These are phyloP conservation scores for Houttuynia cordata DNA, from an alignment of 164 flowering plant genomes.

Conservation along the genomic window DNA sequence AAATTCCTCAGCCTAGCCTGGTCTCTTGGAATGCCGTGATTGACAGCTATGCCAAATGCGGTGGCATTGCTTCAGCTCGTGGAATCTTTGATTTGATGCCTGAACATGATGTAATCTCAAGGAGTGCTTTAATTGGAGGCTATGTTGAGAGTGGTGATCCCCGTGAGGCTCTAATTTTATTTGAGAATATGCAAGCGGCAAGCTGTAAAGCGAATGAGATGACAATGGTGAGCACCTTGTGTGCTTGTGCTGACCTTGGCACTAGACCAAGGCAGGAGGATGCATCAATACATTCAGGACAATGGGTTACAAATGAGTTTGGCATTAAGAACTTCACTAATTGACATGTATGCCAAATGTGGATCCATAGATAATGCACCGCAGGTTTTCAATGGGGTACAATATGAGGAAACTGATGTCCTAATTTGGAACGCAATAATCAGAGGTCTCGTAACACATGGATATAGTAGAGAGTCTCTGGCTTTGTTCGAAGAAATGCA, in stretches of 20 bases:
- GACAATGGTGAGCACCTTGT: slow-evolving; percentile 80
- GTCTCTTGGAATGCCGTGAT: slow-evolving; percentile 22
- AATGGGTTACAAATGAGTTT: slow-evolving; percentile 43
- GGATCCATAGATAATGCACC: slow-evolving; percentile 72
- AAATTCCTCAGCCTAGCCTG: slow-evolving; percentile 12
- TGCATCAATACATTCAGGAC: slow-evolving; percentile 47
- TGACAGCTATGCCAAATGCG: slow-evolving; percentile 57
- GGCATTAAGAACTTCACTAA: slow-evolving; percentile 52
- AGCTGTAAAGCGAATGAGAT: slow-evolving; percentile 60
- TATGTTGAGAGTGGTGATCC: too few relatives aligned
- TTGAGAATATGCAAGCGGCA: slow-evolving; percentile 34
- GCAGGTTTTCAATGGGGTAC: slow-evolving; percentile 33
- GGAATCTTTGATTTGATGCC: slow-evolving; percentile 49
- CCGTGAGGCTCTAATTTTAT: slow-evolving; percentile 37
- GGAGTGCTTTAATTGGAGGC: too few relatives aligned
- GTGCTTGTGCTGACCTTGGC: slow-evolving; percentile 86
- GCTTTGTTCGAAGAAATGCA: slow-evolving; percentile 50
- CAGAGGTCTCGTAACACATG: slow-evolving; percentile 75
- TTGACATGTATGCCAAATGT: slow-evolving; percentile 90
- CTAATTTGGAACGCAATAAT: slow-evolving; percentile 78
- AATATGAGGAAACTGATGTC: slow-evolving; percentile 33
- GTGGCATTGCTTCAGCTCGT: slow-evolving; percentile 36
- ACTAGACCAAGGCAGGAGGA: slow-evolving; percentile 48
- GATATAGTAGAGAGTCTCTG: slow-evolving; percentile 38
- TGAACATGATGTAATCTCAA: slow-evolving; percentile 35